These are phyloP conservation scores for Dictyostelium brefeldianum DNA, from an alignment of 78 protist species.

Conservation along the genomic window DNA sequence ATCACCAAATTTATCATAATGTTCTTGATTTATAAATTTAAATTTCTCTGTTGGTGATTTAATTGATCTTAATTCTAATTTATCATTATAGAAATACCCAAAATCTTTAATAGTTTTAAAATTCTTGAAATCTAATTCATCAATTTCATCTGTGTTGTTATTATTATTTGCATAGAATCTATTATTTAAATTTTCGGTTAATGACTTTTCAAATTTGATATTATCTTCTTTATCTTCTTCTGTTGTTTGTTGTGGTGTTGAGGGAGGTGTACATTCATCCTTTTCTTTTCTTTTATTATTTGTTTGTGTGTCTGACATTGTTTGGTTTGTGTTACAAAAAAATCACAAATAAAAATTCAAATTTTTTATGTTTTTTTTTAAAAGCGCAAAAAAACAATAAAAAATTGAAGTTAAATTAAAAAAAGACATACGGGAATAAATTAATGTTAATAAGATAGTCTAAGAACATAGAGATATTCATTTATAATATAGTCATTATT, in stretches of 20 bases:
- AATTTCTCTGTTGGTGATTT: conserved; percentile 22
- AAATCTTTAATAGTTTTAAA: conserved; percentile 37
- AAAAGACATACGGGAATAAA: too few relatives aligned
- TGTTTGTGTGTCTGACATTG: not conserved
- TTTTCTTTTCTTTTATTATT: not conserved
- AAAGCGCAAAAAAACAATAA: too few relatives aligned
- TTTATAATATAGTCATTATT: too few relatives aligned
- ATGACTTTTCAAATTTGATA: not conserved
- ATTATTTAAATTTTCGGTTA: conserved; percentile 1
- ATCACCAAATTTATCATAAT: conserved; percentile 62
- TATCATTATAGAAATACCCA: conserved; percentile 46
- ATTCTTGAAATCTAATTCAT: not conserved
- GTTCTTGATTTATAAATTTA: conserved; percentile 55
- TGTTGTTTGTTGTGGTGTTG: not conserved
- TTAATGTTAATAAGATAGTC: too few relatives aligned
- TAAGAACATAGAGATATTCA: too few relatives aligned
- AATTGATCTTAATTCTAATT: conserved; percentile 23
- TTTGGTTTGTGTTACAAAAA: too few relatives aligned
- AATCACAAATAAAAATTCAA: too few relatives aligned
- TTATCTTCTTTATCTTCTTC: not conserved
- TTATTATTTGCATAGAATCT: not conserved
- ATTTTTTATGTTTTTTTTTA: too few relatives aligned
- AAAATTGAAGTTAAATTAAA: too few relatives aligned
- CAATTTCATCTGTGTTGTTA: not conserved
- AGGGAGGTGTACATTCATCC: not conserved